Evolutionary conservation across 495 filamentous ascomycete genomes (phyloP), one percentile per base, ranked within the genome.

Genomic region (Penicillium goetzii): DNA sequence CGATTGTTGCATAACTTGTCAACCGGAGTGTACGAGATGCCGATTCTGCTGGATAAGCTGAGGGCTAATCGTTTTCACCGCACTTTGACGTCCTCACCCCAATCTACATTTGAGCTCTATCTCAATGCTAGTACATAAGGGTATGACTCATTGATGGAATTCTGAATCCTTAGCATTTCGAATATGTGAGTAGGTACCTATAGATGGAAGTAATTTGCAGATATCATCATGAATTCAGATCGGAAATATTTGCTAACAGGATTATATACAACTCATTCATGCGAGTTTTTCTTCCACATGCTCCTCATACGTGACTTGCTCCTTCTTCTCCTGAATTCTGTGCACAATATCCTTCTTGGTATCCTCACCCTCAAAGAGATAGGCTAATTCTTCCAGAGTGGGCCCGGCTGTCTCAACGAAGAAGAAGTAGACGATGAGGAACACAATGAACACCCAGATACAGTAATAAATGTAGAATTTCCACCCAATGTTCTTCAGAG

Each of bases 341-440:
- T 69, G 58, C 7, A 60, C 63, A 34, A 63, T 28, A 33, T 50
- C 26, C 3, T 26, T 53, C 45, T 69, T 69, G 0, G 25, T 25
- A 49, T 69, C 67, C 8, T 69, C 67, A 1, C 63, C 63, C 21
- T 69, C 63, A 53, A 66, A 66, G 0, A 61, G 38, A 62, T 83
- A 84, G 64, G 79, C 80, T 2, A 89, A 76, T 71, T 88, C 86
- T 76, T 89, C 86, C 57, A 88, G 83, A 34, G 86, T 87, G 15
- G 83, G 84, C 38, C 86, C 85, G 65, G 79, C 80, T 51, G 86
- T 89, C 78, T 89, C 86, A 61, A 87, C 78, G 63, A 86, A 88
- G 80, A 84, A 85, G 77, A 87, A 84, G 76, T 83, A 88, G 54
- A 87, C 83, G 47, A 85, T 82, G 59, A 68, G 51, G 62, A 87